Percentiles rank a stretch among this genome's conserved stretches.
These are phyloP conservation scores for Phytophthora cactorum DNA, from an alignment of 352 stramenopile species.

Conservation along the genomic window DNA sequence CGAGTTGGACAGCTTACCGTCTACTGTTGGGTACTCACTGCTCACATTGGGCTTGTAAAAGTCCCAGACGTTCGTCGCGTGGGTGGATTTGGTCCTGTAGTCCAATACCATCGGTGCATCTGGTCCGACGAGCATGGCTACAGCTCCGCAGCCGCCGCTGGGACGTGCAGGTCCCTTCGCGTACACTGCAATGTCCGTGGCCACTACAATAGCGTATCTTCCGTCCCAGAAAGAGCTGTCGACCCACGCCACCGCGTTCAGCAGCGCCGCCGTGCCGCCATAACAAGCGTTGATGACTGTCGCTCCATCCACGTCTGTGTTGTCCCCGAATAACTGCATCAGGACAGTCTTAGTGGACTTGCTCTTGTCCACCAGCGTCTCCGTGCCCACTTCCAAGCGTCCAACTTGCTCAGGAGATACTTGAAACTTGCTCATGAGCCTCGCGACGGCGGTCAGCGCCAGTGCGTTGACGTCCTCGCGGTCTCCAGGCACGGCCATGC, in stretches of 20 bases:
- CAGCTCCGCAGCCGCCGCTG: constrained; percentile 92
- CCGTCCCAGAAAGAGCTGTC: constrained; percentile 94
- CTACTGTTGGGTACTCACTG: constrained; percentile 96
- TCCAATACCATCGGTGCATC: constrained; percentile 95
- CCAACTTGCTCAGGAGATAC: constrained; percentile 82
- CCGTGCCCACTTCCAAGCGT: constrained; percentile 96
- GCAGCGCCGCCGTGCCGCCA: constrained; percentile 95
- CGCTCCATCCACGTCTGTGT: constrained; percentile 82
- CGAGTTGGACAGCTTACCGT: constrained; percentile 94
- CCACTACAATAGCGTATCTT: constrained; percentile 96
- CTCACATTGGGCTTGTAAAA: constrained; percentile 97
- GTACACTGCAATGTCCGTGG: constrained; percentile 97
- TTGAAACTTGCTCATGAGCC: constrained; percentile 61
- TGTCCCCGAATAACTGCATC: constrained; percentile 75
- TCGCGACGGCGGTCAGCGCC: constrained; percentile 62
- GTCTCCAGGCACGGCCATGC: constrained; percentile 73
- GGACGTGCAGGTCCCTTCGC: constrained; percentile 89
- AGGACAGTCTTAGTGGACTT: constrained; percentile 88
- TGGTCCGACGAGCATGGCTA: constrained; percentile 96
- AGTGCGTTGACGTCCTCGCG: constrained; percentile 79
- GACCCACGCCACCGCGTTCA: constrained; percentile 97
- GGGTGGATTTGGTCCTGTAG: constrained; percentile 87
- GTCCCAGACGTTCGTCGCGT: constrained; percentile 96
- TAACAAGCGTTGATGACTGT: constrained; percentile 98
- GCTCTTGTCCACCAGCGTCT: constrained; percentile 94